phyloP scores from a whole-genome alignment of 2,329 filamentous ascomycete genomes.

The Aspergillus ustus region DNA sequence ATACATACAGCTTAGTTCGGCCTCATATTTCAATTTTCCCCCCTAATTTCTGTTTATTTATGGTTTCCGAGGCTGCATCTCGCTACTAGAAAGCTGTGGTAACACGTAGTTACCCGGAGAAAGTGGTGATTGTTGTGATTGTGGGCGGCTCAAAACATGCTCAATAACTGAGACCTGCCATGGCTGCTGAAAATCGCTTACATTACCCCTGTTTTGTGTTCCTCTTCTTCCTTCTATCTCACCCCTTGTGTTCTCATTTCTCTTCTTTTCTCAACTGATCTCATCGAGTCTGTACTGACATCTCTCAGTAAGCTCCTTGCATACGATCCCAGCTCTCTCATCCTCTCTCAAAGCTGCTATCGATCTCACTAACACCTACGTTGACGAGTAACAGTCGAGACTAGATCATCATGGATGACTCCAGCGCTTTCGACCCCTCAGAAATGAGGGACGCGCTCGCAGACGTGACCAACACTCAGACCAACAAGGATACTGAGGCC shows the following conservation, averaged over 20 bases:
- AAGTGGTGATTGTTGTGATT: not conserved
- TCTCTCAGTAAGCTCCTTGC: not conserved
- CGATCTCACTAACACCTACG: not conserved
- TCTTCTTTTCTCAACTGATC: not conserved
- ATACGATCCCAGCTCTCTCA: not conserved
- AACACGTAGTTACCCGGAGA: not conserved
- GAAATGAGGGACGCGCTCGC: slow-evolving; percentile 30
- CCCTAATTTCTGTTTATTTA: not conserved
- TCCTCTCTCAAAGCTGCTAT: not conserved
- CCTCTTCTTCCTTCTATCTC: slow-evolving; percentile 8
- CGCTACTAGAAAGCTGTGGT: not conserved
- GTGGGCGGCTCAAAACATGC: slow-evolving; percentile 4
- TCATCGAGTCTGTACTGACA: slow-evolving; percentile 3
- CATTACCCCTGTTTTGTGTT: not conserved
- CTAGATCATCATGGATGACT: slow-evolving; percentile 16
- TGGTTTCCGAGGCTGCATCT: not conserved
- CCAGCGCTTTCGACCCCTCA: slow-evolving; percentile 27
- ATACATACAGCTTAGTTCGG: not conserved
- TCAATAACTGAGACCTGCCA: slow-evolving; percentile 1
- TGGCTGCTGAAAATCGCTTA: not conserved
- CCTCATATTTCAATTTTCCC: not conserved
- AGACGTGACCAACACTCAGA: slow-evolving; percentile 23
- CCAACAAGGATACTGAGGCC: slow-evolving; percentile 34
- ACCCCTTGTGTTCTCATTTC: not conserved
- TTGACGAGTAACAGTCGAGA: not conserved